Conservation (phyloP, 2,329 filamentous ascomycete genomes). For the Aspergillus viridinutans region DNA sequence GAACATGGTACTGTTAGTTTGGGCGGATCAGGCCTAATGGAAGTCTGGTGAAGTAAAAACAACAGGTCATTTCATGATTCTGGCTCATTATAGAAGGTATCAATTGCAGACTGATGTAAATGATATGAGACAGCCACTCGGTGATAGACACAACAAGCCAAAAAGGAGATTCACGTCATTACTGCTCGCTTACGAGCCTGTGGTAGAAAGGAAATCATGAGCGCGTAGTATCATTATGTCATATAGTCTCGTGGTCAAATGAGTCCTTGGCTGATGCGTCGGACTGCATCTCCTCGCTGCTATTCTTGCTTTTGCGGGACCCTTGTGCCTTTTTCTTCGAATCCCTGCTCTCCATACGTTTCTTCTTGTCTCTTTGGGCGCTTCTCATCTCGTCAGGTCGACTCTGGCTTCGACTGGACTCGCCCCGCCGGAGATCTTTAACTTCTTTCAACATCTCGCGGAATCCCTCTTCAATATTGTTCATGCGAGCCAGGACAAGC, state of each 20-base stretch:
- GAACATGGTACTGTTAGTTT: background rate
- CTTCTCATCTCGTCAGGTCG: conserved; percentile 22
- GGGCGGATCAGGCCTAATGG: background rate
- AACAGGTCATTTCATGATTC: background rate
- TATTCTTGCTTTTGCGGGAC: conserved; percentile 16
- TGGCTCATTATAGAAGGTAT: conserved; percentile 5
- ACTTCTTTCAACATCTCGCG: conserved; percentile 80
- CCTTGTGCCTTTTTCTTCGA: conserved; percentile 15
- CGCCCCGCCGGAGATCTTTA: conserved; percentile 54
- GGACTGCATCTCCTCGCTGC: conserved; percentile 13
- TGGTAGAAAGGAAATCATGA: background rate
- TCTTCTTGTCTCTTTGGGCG: conserved; percentile 24
- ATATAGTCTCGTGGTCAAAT: background rate
- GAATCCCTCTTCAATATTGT: conserved; percentile 86
- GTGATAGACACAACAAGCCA: background rate
- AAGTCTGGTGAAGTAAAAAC: background rate
- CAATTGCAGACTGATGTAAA: conserved; percentile 5
- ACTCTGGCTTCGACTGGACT: conserved; percentile 28
- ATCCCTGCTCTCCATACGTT: conserved; percentile 23
- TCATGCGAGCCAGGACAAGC: conserved; percentile 84
- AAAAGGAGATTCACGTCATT: background rate
- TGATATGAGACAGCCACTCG: conserved; percentile 13
- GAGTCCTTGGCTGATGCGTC: background rate
- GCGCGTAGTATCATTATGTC: background rate
- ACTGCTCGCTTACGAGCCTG: background rate